Base-by-base conservation (phyloP, 495 filamentous ascomycete species). In the Tricharina praecox region DNA sequence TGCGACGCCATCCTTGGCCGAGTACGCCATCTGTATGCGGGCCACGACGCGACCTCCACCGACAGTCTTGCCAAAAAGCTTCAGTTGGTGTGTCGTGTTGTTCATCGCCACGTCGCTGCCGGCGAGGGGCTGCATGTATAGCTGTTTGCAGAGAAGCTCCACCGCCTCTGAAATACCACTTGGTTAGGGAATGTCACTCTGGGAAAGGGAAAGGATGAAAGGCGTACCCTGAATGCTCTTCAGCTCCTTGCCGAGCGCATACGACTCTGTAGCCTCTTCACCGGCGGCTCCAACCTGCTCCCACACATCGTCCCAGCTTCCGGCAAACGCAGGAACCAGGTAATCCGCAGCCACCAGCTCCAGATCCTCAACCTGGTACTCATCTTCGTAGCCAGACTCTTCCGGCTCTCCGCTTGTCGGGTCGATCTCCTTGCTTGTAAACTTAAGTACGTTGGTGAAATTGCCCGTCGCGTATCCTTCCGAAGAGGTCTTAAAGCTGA, bases 271-370 rank as follows among this genome's bases (percentile, higher is more conserved):
- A 4, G 82, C 81, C 57, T 93, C 85, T 48, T 94, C 86, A 23
- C 85, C 85, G 38, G 82, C 71, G 4, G 84, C 84, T 38, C 82
- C 82, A 16, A 90, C 80, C 63, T 93, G 83, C 63, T 93, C 84
- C 90, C 90, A 97, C n/a, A 95, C 71, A 61, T 93, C 85, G 49
- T 84, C 83, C 65, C 96, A 97, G 69, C 82, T 92, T 61, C 85
- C 80, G 1, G 88, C 86, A 58, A 93, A 96, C 3, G 85, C 76
- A 10, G 92, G 92, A 46, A 90, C 75, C 45, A 96, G 74, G 63
- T 96, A 96, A 62, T 97, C 92, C 55, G 82, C 86, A 50, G 87
- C 88, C 24, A 73, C 73, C 44, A 97, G 73, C 40, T 96, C 92
- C 46, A 97, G 75, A 59, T 95, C 88, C 49, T 90, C 83, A 48